These are phyloP conservation scores for Madurella mycetomatis DNA, from an alignment of 2,329 filamentous ascomycete genomes.

Conservation along the genomic window DNA sequence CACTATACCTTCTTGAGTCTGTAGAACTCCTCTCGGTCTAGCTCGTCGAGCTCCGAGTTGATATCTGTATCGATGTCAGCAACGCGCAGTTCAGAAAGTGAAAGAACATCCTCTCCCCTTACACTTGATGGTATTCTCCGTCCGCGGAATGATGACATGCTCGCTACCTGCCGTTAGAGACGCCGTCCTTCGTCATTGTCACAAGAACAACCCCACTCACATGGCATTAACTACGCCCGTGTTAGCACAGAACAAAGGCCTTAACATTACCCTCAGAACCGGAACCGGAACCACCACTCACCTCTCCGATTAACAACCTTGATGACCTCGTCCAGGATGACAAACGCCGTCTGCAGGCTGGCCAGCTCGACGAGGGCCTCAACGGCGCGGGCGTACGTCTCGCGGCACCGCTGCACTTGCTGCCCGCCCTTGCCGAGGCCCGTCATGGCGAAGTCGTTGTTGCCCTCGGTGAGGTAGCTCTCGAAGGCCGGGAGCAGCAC, in stretches of 20 bases:
- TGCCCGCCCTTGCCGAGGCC: conserved; percentile 95
- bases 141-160: conserved; percentile 94
- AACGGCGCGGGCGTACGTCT: conserved; percentile 93
- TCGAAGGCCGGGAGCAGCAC: conserved; percentile 93
- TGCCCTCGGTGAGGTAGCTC: conserved; percentile 80
- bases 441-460: conserved; percentile 93
- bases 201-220: conserved; percentile 43
- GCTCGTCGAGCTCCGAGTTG: conserved; percentile 95
- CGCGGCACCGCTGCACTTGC: conserved; percentile 89
- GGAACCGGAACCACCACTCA: conserved; percentile 35
- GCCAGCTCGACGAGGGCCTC: conserved; percentile 94
- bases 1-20: conserved; percentile 72
- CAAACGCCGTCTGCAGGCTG: conserved; percentile 92
- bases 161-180: conserved; percentile 48
- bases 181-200: neutral
- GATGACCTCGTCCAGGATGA: conserved; percentile 97
- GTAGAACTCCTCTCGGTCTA: conserved; percentile 98
- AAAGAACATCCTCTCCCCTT: conserved; percentile 27
- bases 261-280: neutral
- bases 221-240: conserved; percentile 75
- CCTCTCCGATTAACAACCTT: conserved; percentile 97
- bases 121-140: conserved; percentile 99
- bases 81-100: neutral
- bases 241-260: conserved; percentile 27
- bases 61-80: conserved; percentile 58